Evolutionary conservation across 495 filamentous ascomycete genomes (phyloP).

Genomic region (Platismatia glauca): DNA sequence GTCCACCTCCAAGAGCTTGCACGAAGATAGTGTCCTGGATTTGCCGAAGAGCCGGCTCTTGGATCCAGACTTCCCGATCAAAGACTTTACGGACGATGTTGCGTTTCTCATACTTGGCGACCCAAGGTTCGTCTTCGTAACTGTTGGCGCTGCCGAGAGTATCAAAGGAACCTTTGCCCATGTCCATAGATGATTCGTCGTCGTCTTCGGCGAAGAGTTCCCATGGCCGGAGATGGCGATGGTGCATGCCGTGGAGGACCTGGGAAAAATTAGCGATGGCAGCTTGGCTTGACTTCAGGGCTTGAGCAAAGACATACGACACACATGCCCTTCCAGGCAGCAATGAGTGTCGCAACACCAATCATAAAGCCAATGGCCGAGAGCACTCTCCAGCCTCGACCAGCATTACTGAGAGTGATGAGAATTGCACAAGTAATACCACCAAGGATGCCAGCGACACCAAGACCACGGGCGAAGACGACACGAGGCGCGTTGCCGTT

Average conservation of each 20-base stretch:
- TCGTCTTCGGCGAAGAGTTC: constrained; percentile 51
- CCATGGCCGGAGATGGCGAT: constrained; percentile 68
- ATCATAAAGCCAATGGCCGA: constrained; percentile 53
- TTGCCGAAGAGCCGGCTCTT: constrained; percentile 64
- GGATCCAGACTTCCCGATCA: constrained; percentile 64
- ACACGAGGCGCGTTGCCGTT: constrained; percentile 66
- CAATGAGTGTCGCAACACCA: constrained; percentile 59
- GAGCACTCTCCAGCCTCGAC: constrained; percentile 53
- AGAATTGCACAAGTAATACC: constrained; percentile 46
- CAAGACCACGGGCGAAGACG: constrained; percentile 57
- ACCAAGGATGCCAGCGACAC: constrained; percentile 41
- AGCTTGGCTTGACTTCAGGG: not conserved
- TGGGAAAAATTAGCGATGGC: constrained; percentile 11
- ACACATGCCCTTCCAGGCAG: constrained; percentile 68
- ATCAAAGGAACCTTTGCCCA: constrained; percentile 42
- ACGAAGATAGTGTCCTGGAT: constrained; percentile 70
- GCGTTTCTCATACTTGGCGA: constrained; percentile 54
- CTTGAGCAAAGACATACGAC: constrained; percentile 37
- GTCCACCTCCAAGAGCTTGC: constrained; percentile 41
- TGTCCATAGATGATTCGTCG: constrained; percentile 22
- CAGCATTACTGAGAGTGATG: constrained; percentile 49
- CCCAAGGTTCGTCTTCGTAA: constrained; percentile 71
- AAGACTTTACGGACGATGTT: constrained; percentile 63
- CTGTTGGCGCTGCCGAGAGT: constrained; percentile 50
- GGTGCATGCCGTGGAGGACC: constrained; percentile 63